phyloP scores from a whole-genome alignment of 306 rosid species.

The Sechiopsis laciniata region DNA sequence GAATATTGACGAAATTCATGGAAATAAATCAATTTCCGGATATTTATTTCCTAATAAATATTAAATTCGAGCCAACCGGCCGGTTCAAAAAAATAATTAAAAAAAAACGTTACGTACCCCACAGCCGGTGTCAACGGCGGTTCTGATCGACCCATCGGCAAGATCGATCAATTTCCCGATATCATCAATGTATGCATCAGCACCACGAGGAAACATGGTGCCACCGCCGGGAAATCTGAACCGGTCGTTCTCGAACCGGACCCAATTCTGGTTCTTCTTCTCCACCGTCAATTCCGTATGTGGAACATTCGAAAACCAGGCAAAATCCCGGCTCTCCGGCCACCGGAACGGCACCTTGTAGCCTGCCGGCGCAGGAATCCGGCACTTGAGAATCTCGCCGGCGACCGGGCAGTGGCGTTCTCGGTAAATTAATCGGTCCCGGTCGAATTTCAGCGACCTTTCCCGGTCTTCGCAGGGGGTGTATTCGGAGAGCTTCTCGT shows the following conservation, averaged over 20 bases:
- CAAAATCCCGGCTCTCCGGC: conserved; percentile 74
- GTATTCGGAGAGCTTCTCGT: conserved; percentile 42
- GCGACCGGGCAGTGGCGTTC: conserved; percentile 75
- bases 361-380: conserved; percentile 64
- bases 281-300: conserved; percentile 74
- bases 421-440: conserved; percentile 41
- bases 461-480: conserved; percentile 76
- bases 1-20: background rate
- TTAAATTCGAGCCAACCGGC: background rate
- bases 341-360: conserved; percentile 57
- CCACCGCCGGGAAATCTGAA: conserved; percentile 94
- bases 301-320: conserved; percentile 87
- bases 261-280: conserved; percentile 87
- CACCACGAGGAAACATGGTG: conserved; percentile 91
- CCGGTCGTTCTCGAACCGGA: conserved; percentile 48
- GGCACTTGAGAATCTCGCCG: conserved; percentile 42
- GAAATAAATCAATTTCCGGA: background rate
- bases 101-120: conserved; percentile 53
- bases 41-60: background rate
- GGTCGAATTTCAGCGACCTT: conserved; percentile 51
- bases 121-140: conserved; percentile 96
- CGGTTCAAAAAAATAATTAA: background rate
- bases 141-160: conserved; percentile 61
- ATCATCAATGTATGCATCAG: conserved; percentile 67
- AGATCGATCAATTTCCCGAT: conserved; percentile 65